phyloP scores from a whole-genome alignment of 2,329 filamentous ascomycete species.

The Epicoccum sorghinum region DNA sequence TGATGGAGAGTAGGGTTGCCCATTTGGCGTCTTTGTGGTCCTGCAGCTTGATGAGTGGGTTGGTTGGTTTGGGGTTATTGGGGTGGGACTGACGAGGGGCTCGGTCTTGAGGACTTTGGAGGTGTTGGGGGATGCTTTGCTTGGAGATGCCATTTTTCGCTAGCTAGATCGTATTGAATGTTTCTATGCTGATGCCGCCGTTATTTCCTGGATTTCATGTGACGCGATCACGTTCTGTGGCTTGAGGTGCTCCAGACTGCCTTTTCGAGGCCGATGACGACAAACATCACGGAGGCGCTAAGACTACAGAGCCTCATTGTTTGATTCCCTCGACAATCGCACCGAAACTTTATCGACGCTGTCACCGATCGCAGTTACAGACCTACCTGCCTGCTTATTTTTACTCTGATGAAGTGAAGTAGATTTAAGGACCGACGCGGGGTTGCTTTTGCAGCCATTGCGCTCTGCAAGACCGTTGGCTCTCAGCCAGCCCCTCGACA shows the following conservation, averaged over 20 bases:
- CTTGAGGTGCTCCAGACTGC: neutral
- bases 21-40: constrained; percentile 49
- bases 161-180: neutral
- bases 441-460: neutral
- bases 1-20: constrained; percentile 45
- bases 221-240: neutral
- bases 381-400: no score
- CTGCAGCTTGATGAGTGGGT: constrained; percentile 24
- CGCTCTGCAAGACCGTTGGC: constrained; percentile 4
- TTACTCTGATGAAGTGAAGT: neutral
- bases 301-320: constrained; percentile 2
- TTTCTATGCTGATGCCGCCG: neutral
- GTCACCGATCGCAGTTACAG: no score
- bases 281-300: constrained; percentile 18
- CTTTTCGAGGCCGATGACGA: constrained; percentile 18
- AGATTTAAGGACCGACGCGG: neutral
- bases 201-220: neutral
- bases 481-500: constrained; percentile 10
- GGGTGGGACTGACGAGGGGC: constrained; percentile 38
- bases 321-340: no score
- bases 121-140: constrained; percentile 22
- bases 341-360: no score
- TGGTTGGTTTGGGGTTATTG: neutral
- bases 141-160: constrained; percentile 5
- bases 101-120: constrained; percentile 45